Base-by-base conservation (phyloP, 176 grass and related monocot species). In the Guadua angustifolia region DNA sequence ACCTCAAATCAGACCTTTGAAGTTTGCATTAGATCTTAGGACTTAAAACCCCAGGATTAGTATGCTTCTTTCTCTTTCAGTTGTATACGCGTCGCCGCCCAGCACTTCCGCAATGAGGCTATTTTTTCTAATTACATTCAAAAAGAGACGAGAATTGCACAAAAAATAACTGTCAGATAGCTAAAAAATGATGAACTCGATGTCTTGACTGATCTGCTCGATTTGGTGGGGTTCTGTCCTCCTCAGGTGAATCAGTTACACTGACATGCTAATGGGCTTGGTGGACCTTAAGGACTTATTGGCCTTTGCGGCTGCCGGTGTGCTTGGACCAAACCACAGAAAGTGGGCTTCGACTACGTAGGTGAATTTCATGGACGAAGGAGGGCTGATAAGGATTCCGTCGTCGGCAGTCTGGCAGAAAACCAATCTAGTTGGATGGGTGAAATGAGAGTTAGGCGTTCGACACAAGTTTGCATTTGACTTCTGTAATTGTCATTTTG, bases 301-400 rank as follows among this genome's bases (percentile, higher is more conserved):
- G 2, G 10, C 59, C 68, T 33, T 51, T 8, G 76, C 21, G 12
- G 74, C 69, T 43, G 17, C 22, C 3, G 22, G 88, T 78, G 84
- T 86, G 39, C 14, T 73, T 58, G 46, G 79, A 82, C 78, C 79
- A 40, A 71, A 82, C 79, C 7, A 2, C 44, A 3, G 8, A 4
- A 7, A 13, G 73, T 82, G 88, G 78, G 72, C 83, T 88, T 85
- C 44, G 9, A 24, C 53, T 66, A 53, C 45, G 35, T 74, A 5
- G 55, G 36, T 56, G 17, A 83, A 71, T 66, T 78, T 15, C 71
- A 36, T 26, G 21, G 46, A 82, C 9, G 9, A 6, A 5, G n/a
- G 25, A 65, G 0, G 7, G 12, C 32, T 32, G 25, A 10, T 1
- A 39, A 5, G 22, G 59, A 40, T 49, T 18, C 21, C 33, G 0